Evolutionary conservation across 2,329 filamentous ascomycete genomes (phyloP), one percentile per base, ranked within the genome.

Genomic region (Karstenula rhodostoma): DNA sequence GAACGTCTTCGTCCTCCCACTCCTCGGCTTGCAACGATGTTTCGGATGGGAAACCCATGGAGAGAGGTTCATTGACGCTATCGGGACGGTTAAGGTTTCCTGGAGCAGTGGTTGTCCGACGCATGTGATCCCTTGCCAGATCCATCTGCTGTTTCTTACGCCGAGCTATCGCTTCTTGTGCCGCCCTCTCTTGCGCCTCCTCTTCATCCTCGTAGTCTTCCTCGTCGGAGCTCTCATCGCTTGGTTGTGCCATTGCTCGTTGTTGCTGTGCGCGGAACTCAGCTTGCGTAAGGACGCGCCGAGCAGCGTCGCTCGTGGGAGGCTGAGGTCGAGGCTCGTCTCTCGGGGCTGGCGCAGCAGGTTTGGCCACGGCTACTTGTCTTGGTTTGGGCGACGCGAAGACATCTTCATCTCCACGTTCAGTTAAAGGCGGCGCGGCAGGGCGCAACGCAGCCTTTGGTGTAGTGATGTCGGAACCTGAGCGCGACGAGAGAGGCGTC

Each of bases 141-240:
- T 70, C 66, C 73, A 75, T 71, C 51, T 77, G 74, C 46, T 74
- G 72, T 47, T 72, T 72, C 59, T 73, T 73, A 19, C 74, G 71
- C 46, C 71, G 68, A 44, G 69, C 57, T 19, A 73, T 62, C 50
- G 76, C 72, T 49, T 77, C 73, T 56, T 77, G 70, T 53, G 75
- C 65, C 15, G 73, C 70, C 53, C 71, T 70, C 62, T 67, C 65
- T 57, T 74, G 73, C 3, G 71, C 71, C 17, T 78, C 76, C 58
- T 78, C 76, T 59, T 78, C 76, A 46, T 77, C 76, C 44, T 78
- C 76, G 56, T 77, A 77, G 47, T 77, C 73, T 37, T 76, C 73
- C 9, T 75, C 72, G 9, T 74, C 73, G 2, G 71, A 72, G 59
- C 67, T 71, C 43, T 74, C 70, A 8, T 70, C 64, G 22, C 67